phyloP scores from a whole-genome alignment of 805 yeast species.

The Starmerella gropengiesseri region DNA sequence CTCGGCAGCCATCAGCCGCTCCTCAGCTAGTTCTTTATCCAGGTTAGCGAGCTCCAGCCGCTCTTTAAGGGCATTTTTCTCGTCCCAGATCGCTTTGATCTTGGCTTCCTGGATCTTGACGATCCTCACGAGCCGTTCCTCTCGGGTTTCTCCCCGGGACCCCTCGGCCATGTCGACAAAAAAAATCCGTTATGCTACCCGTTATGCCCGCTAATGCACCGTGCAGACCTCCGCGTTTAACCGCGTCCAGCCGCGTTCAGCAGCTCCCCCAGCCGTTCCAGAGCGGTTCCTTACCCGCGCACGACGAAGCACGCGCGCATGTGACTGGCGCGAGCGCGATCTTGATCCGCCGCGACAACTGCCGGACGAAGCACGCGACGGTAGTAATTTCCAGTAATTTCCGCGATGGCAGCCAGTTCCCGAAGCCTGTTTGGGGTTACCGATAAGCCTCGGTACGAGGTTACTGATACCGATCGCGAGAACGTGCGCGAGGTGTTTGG shows the following conservation, averaged over 20 bases:
- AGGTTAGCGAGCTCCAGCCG: constrained; percentile 27
- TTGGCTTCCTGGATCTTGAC: constrained; percentile 20
- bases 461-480: constrained; percentile 27
- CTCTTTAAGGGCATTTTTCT: constrained; percentile 18
- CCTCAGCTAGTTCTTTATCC: constrained; percentile 33
- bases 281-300: too few species aligned
- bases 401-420: neutral
- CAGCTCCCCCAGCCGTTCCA: too few species aligned
- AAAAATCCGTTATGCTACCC: too few species aligned
- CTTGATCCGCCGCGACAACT: too few species aligned
- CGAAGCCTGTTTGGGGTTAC: neutral
- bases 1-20: too few species aligned
- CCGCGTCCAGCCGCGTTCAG: too few species aligned
- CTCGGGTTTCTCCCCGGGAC: too few species aligned
- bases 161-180: too few species aligned
- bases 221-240: too few species aligned
- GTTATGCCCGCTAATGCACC: too few species aligned
- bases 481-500: constrained; percentile 88
- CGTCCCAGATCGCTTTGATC: constrained; percentile 21
- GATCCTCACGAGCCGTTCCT: constrained; percentile 22
- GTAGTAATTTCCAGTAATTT: too few species aligned
- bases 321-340: constrained; percentile 3
- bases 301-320: too few species aligned
- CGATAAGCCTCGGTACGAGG: neutral
- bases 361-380: neutral